Evolutionary conservation across 2,329 filamentous ascomycete species (phyloP), one percentile per base, ranked within the genome.

Genomic region (Ustulina deusta): DNA sequence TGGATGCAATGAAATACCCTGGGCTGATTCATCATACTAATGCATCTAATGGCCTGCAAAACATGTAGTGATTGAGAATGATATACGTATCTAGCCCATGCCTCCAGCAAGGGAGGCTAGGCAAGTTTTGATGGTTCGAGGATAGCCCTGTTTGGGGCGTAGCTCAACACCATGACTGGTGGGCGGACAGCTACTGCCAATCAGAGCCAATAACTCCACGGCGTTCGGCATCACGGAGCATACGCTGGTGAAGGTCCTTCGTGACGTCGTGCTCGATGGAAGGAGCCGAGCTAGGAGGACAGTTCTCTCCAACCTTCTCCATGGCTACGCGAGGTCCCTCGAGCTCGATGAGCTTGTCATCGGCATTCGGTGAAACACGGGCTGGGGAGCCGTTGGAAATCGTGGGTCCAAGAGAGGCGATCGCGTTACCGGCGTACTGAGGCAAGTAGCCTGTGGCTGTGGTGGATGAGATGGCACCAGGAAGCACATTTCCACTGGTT

Each of bases 371-470:
- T 11, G 76, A 73, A 17, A 62, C 62, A 56, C 79, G 80, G 58
- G 77, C 71, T 32, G 74, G 62, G 49, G 80, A 78, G 27, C 73
- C 72, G 27, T 78, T 76, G 22, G 70, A 81, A 55, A 83, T 81
- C 25, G 81, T 75, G 17, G 84, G 84, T 10, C 80, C 78, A 22
- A 86, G 78, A 54, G 83, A 86, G 25, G 85, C 84, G 10, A 85
- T 83, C 25, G 85, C 85, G 72, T 87, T 79, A 20, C 85, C 85
- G 10, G 80, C 76, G 63, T 85, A 87, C 36, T 86, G 84, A 17
- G 85, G 86, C 52, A 88, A 76, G 49, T 84, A 81, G n/a, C 85
- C 86, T 32, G 83, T 85, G 7, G 83, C 86, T 13, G 85, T 87
- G 51, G 83, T 84, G 3, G 86, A 84, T 2, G 85, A 86, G 55